Percentiles rank a stretch among this genome's conserved stretches.
Evolutionary conservation across 2,329 filamentous ascomycete species (phyloP).

Genomic region (Fusarium haematococcum): DNA sequence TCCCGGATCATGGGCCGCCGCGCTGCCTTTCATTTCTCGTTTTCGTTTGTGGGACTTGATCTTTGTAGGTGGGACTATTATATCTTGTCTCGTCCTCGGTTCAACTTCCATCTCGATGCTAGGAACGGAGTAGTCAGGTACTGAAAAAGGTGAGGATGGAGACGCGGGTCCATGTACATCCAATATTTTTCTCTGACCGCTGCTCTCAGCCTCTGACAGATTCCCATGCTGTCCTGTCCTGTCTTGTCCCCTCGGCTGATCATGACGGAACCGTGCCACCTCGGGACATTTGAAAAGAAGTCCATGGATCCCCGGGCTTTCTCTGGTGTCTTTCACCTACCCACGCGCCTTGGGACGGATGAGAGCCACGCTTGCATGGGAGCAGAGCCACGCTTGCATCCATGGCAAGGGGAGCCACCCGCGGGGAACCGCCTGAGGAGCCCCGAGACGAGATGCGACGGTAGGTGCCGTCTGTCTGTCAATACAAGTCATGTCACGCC

Average conservation of each 20-base stretch:
- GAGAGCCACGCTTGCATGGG: neutral
- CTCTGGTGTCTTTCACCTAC: neutral
- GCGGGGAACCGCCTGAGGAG: constrained; percentile 40
- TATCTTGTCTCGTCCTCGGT: constrained; percentile 8
- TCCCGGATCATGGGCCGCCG: constrained; percentile 25
- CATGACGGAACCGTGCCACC: constrained; percentile 36
- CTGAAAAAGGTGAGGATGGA: neutral
- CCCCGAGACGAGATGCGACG: constrained; percentile 37
- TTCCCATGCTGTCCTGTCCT: constrained; percentile 20
- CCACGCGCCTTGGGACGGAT: neutral
- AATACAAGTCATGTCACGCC: constrained; percentile 11
- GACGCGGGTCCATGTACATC: neutral
- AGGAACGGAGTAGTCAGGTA: neutral
- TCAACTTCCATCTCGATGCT: constrained; percentile 24
- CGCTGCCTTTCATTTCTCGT: constrained; percentile 9
- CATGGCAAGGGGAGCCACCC: constrained; percentile 21
- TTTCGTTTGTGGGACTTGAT: neutral
- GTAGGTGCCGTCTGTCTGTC: neutral
- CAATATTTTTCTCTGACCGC: neutral
- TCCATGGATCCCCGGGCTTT: neutral
- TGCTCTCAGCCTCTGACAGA: neutral
- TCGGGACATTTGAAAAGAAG: constrained; percentile 17
- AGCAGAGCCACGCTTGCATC: constrained; percentile 1
- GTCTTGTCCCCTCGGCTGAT: constrained; percentile 38
- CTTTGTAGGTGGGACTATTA: neutral